Evolutionary conservation across 1,139 yeast species (phyloP), one percentile per base, ranked within the genome.

Genomic region (Saccharomycopsis phalli): DNA sequence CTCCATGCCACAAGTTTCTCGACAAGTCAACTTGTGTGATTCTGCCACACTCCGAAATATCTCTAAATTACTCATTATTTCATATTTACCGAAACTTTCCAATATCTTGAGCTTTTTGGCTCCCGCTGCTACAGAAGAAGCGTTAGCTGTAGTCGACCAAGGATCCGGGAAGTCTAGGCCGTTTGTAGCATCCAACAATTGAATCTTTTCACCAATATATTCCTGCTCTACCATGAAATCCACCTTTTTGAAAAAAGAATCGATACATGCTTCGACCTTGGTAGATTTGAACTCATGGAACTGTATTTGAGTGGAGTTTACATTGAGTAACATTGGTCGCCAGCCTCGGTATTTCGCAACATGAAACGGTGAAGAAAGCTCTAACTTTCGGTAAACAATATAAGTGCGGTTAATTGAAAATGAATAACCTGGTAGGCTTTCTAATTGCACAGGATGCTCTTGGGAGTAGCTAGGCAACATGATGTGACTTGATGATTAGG

Each of bases 271-370:
- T 17, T 25, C 40, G 17, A 40, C 13, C 6, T 14, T 31, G 10
- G 38, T 11, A 16, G 17, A 17, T 3, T 18, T 31, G 32, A 40
- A 30, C n/a, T 21, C 8, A 32, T 35, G 26, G 27, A 40, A 37
- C 25, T 20, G 16, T 10, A 41, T 23, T 26, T 37, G 41, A 10
- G 45, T 41, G 16, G 38, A 34, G 29, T 41, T 37, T 11, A 41
- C n/a, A 17, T 34, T 26, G 16, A 41, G 11, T 4, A 41, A 7
- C 14, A 38, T 20, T 3, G 45, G 45, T 19, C 31, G 22, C 45
- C 45, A 41, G n/a, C 17, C 17, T 22, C 34, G 18, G 18, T 14
- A 20, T 23, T 30, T 32, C 6, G 37, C 17, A 6, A 38, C 31
- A 14, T 28, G 29, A 31, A 36, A 39, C 10, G 42, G 42, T 3